phyloP scores from a whole-genome alignment of 768 basidiomycete genomes.

The Mycena maculata region DNA sequence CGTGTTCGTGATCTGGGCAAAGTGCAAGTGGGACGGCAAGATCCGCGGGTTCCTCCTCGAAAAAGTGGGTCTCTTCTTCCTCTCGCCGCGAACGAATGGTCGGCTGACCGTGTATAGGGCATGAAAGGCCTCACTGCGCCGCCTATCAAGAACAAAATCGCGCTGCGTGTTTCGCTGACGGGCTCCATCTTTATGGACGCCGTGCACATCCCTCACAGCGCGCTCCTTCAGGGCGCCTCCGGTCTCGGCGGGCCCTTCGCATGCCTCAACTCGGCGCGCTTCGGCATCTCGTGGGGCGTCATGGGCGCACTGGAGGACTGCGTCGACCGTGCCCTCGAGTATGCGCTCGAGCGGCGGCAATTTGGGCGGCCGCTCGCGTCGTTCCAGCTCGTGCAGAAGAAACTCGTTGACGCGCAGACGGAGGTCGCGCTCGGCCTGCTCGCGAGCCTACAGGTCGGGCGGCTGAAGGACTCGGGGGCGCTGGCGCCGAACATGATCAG shows the following conservation, averaged over 20 bases:
- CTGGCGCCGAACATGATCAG: slow-evolving; percentile 93
- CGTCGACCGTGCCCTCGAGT: slow-evolving; percentile 77
- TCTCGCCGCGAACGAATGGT: not conserved
- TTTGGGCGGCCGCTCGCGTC: slow-evolving; percentile 91
- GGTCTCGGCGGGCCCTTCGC: slow-evolving; percentile 91
- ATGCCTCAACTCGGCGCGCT: slow-evolving; percentile 91
- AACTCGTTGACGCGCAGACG: slow-evolving; percentile 92
- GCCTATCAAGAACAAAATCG: slow-evolving; percentile 92
- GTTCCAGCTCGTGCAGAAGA: slow-evolving; percentile 99
- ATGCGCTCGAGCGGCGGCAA: slow-evolving; percentile 91
- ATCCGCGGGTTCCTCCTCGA: slow-evolving; percentile 92
- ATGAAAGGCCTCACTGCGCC: slow-evolving; percentile 85
- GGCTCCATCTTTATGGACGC: slow-evolving; percentile 94
- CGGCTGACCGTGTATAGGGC: slow-evolving; percentile 59
- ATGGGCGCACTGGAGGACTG: slow-evolving; percentile 98
- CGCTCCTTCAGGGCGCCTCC: slow-evolving; percentile 79
- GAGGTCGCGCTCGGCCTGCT: slow-evolving; percentile 84
- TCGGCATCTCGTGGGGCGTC: slow-evolving; percentile 93
- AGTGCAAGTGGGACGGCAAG: slow-evolving; percentile 93
- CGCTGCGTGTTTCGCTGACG: slow-evolving; percentile 85
- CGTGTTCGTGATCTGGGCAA: slow-evolving; percentile 93
- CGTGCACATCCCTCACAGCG: slow-evolving; percentile 78
- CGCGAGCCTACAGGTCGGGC: slow-evolving; percentile 83
- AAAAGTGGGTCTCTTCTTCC: slow-evolving; percentile 63
- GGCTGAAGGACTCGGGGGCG: slow-evolving; percentile 83